Base-by-base conservation (phyloP, 176 grass and related monocot genomes). In the Triticum monococcum region DNA sequence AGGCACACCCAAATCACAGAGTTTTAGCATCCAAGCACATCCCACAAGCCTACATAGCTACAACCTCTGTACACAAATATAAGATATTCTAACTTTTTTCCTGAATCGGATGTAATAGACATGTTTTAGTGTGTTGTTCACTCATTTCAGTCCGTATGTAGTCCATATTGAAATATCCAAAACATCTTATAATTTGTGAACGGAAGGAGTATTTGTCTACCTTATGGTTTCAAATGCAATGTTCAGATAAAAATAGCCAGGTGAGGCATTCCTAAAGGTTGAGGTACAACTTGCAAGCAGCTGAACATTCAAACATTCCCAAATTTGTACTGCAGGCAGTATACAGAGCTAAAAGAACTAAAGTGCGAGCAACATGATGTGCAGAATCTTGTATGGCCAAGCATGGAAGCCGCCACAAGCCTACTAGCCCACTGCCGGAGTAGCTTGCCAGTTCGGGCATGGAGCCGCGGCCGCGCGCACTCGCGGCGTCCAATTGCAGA, bases 381-480 rank as follows among this genome's bases (percentile, higher is more conserved):
- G 13, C 48, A 3, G 30, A 33, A 71, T 76, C 14, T 13, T 41
- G 38, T 38, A 25, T 4, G n/a, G 50, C 37, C 41, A 9, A 72
- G 31, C 43, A 74, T 5, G 8, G 25, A 43, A 80, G 26, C 40
- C 13, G 17, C n/a, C 37, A 57, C 16, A 31, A 18, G 25, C 43
- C 66, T 73, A 28, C 28, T 16, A 80, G 36, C 41, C 71, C 59
- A 35, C 78, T 5, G 23, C 35, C 5, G 8, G 31, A n/a, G 33
- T 20, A 86, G 62, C 61, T 32, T 64, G 64, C 45, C 28, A 8
- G 75, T 71, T 63, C 31, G 50, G 81, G 26, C 79, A 83, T 84
- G 54, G 64, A 86, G 23, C 31, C 72, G 62, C 86, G 75, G 78
- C 70, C 77, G 38, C 23, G 28, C 63, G 67, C 71, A 72, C 73